Conservation (phyloP, 2,329 filamentous ascomycete species). For the Pseudopithomyces chartarum region DNA sequence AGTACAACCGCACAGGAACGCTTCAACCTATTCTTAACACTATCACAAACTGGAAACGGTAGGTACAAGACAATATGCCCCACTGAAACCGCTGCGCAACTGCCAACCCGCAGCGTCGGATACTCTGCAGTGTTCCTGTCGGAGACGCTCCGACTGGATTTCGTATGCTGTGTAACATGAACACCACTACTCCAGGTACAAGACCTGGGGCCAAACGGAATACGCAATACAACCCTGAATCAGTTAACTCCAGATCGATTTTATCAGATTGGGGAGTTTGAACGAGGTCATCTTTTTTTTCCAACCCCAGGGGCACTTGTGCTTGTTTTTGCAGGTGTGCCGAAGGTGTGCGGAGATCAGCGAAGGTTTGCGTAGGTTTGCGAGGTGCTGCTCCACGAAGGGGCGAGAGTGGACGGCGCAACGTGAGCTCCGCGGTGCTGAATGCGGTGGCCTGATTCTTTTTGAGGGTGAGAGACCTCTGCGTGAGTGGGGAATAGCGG, state of each 20-base stretch:
- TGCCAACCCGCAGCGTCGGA: not conserved
- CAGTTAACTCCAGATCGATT: too few species aligned
- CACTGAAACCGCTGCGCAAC: not conserved
- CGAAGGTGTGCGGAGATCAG: not conserved
- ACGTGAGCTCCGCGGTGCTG: too few species aligned
- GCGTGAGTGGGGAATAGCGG: too few species aligned
- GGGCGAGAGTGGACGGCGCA: too few species aligned
- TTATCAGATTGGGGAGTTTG: too few species aligned
- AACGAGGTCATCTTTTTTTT: too few species aligned
- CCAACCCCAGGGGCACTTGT: not conserved
- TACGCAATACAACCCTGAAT: too few species aligned
- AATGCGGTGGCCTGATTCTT: too few species aligned
- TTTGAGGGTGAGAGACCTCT: too few species aligned
- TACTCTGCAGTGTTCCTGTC: not conserved
- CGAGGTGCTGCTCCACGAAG: too few species aligned
- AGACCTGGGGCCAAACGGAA: too few species aligned
- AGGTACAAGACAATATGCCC: not conserved
- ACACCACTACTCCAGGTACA: too few species aligned
- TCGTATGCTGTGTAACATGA: not conserved
- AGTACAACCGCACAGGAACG: not conserved
- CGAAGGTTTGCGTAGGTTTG: not conserved
- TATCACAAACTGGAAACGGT: not conserved
- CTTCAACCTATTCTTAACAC: not conserved
- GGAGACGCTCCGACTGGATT: not conserved
- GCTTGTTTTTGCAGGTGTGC: not conserved